Percentiles rank a stretch among this genome's conserved stretches.
Conservation (phyloP, 805 yeast species). For the Candida endomychidarum region DNA sequence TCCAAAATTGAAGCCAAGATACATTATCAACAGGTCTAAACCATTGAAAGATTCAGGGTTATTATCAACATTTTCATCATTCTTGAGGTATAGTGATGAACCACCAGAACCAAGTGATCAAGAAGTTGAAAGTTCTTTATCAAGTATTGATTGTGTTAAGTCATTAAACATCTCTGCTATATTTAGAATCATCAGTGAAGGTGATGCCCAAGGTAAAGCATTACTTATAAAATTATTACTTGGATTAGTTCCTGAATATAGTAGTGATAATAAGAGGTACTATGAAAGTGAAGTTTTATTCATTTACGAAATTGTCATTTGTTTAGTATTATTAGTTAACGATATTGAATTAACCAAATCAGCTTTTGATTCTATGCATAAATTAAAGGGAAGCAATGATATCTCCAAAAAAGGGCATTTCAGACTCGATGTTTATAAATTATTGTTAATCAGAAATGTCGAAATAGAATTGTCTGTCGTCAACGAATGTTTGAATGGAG, state of each 20-base stretch:
- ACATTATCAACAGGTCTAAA: slow-evolving; percentile 59
- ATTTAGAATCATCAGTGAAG: slow-evolving; percentile 49
- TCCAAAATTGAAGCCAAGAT: slow-evolving; percentile 64
- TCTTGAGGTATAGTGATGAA: slow-evolving; percentile 80
- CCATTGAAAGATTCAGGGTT: slow-evolving; percentile 73
- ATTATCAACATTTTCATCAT: slow-evolving; percentile 89
- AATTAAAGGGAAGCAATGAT: slow-evolving; percentile 13
- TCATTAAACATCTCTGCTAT: slow-evolving; percentile 62
- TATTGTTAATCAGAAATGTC: slow-evolving; percentile 45
- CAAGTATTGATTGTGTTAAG: slow-evolving; percentile 79
- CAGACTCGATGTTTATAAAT: slow-evolving; percentile 53
- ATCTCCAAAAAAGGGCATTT: slow-evolving; percentile 33
- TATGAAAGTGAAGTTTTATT: slow-evolving; percentile 51
- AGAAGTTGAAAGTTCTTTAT: slow-evolving; percentile 81
- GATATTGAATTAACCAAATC: slow-evolving; percentile 23
- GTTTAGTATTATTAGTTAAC: slow-evolving; percentile 32
- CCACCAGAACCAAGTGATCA: slow-evolving; percentile 91
- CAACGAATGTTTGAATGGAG: slow-evolving; percentile 9
- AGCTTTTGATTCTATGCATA: slow-evolving; percentile 15
- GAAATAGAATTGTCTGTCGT: slow-evolving; percentile 19
- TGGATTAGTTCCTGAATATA: slow-evolving; percentile 26
- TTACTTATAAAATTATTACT: slow-evolving; percentile 29
- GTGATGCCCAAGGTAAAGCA: slow-evolving; percentile 35
- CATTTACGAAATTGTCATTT: slow-evolving; percentile 43
- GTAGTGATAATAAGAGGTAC: slow-evolving; percentile 33